phyloP scores from a whole-genome alignment of 2,329 filamentous ascomycete genomes.

The Phoma herbarum region DNA sequence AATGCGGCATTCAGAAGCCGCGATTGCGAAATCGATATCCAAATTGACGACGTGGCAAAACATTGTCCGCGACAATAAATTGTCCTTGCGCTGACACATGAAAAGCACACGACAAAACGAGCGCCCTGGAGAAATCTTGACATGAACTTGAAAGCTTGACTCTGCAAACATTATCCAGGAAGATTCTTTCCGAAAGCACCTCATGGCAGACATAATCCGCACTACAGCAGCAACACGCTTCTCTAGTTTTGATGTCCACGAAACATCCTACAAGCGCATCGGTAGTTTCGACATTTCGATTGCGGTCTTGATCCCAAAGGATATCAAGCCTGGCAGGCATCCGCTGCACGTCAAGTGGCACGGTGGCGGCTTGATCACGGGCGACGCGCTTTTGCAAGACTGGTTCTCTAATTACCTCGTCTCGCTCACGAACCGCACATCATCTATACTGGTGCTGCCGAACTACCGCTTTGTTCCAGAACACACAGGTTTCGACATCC shows the following conservation, averaged over 20 bases:
- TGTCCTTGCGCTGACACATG: not conserved
- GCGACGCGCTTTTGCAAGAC: constrained; percentile 19
- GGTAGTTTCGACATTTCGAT: constrained; percentile 36
- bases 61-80: not conserved
- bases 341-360: constrained; percentile 53
- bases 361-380: constrained; percentile 48
- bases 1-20: not conserved
- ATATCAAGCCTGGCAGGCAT: constrained; percentile 12
- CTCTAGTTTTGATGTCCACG: constrained; percentile 44
- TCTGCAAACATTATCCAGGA: not conserved
- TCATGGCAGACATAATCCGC: not conserved
- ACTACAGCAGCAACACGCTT: constrained; percentile 30
- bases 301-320: constrained; percentile 47
- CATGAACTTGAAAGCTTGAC: not conserved
- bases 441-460: constrained; percentile 55
- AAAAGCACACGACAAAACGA: not conserved
- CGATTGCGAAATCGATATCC: not conserved
- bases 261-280: constrained; percentile 49
- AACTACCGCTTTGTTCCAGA: constrained; percentile 61
- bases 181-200: not conserved
- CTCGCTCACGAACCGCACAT: constrained; percentile 44
- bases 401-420: constrained; percentile 36
- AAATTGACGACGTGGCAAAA: not conserved
- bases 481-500: constrained; percentile 52
- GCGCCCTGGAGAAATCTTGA: not conserved